A percentile compares a stretch with the other conserved stretches of the same genome.
These are phyloP conservation scores for Paramecium sexaurelia DNA, from an alignment of 73 alveolate species.

Conservation along the genomic window DNA sequence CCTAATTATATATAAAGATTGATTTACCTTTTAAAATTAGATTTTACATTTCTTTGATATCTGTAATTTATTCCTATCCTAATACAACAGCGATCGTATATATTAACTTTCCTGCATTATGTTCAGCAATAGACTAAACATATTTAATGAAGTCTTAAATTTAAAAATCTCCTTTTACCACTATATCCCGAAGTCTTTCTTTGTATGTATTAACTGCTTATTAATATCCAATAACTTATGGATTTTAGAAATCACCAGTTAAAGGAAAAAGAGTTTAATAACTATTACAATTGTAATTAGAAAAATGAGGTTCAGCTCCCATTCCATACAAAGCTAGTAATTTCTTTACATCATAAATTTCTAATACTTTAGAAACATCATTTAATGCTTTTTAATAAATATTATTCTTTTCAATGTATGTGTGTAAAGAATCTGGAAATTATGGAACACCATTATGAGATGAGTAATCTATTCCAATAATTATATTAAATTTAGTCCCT, in stretches of 20 bases:
- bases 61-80: background rate
- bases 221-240: background rate
- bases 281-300: background rate
- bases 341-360: background rate
- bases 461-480: conserved; percentile 89
- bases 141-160: background rate
- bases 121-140: background rate
- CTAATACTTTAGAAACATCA: background rate
- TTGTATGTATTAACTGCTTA: background rate
- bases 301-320: conserved; percentile 40
- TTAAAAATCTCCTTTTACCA: background rate
- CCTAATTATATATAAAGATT: background rate
- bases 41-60: background rate
- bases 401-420: background rate
- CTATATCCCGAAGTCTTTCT: background rate
- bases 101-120: background rate
- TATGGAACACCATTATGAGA: conserved; percentile 82
- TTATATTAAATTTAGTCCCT: conserved; percentile 77
- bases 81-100: background rate
- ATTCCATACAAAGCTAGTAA: conserved; percentile 5
- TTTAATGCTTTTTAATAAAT: background rate
- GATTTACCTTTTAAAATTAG: background rate
- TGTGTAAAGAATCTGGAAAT: conserved; percentile 49
- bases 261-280: background rate
- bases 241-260: conserved; percentile 43